Evolutionary conservation across 768 basidiomycete genomes (phyloP).

Genomic region (Crassisporium funariophilum): DNA sequence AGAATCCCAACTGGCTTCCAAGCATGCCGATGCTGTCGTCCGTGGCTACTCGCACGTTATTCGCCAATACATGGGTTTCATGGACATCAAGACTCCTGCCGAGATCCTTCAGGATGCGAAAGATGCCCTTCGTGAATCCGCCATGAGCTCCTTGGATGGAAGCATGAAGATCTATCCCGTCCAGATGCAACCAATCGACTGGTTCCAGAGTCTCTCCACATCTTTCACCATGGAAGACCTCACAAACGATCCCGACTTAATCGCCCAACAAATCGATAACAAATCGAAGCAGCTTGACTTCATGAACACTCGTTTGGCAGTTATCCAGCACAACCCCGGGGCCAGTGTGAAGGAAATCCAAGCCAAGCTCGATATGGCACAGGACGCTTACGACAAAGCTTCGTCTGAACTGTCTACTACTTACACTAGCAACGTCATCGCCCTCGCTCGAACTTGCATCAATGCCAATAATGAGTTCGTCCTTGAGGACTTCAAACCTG

Average conservation of each 20-base stretch:
- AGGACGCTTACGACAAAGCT: constrained; percentile 16
- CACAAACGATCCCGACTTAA: constrained; percentile 23
- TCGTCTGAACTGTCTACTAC: constrained; percentile 17
- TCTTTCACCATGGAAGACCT: constrained; percentile 31
- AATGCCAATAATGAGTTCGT: constrained; percentile 11
- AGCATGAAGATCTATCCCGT: constrained; percentile 27
- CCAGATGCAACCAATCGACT: constrained; percentile 28
- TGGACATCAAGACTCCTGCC: constrained; percentile 24
- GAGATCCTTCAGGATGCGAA: constrained; percentile 29
- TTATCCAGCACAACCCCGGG: constrained; percentile 15
- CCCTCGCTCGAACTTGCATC: constrained; percentile 25
- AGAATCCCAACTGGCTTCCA: constrained; percentile 26
- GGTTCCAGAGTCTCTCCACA: constrained; percentile 30
- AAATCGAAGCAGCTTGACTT: constrained; percentile 27
- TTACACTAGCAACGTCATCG: constrained; percentile 25
- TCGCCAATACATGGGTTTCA: constrained; percentile 28
- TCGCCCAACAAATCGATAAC: constrained; percentile 22
- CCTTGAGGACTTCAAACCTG: constrained; percentile 6
- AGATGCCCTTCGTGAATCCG: constrained; percentile 27
- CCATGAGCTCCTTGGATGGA: constrained; percentile 27
- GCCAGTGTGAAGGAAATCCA: constrained; percentile 18
- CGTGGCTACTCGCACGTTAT: constrained; percentile 29
- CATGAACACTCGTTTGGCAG: constrained; percentile 23
- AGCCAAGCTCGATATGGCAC: constrained; percentile 17
- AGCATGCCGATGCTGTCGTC: constrained; percentile 29